These are phyloP conservation scores for Barnettozyma pratensis DNA, from an alignment of 805 yeast species.

Conservation along the genomic window DNA sequence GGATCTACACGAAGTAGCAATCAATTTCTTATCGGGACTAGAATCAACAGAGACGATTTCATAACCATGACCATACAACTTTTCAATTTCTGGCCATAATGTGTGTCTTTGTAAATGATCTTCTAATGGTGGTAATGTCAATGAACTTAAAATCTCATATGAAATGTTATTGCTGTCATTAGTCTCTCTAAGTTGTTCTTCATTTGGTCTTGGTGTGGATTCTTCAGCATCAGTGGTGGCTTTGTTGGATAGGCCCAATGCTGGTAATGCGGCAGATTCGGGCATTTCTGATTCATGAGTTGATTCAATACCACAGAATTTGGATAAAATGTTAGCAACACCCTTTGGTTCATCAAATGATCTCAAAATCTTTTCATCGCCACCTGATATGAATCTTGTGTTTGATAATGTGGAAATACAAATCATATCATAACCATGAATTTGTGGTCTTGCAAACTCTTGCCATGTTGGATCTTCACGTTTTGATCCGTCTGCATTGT, in stretches of 20 bases:
- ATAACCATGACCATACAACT: constrained; percentile 95
- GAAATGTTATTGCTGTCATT: constrained; percentile 34
- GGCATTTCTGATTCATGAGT: constrained; percentile 43
- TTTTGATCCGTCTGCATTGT: constrained; percentile 26
- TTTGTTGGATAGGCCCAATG: constrained; percentile 88
- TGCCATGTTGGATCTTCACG: constrained; percentile 53
- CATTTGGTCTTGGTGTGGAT: constrained; percentile 21
- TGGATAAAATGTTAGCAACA: constrained; percentile 56
- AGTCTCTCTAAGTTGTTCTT: constrained; percentile 27
- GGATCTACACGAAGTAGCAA: constrained; percentile 92
- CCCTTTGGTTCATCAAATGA: constrained; percentile 85
- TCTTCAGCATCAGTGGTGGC: constrained; percentile 51
- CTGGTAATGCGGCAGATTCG: constrained; percentile 87
- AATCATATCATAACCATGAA: constrained; percentile 96
- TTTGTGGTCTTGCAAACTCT: constrained; percentile 95
- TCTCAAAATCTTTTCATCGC: constrained; percentile 90
- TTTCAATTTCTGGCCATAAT: constrained; percentile 92
- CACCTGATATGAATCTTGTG: constrained; percentile 80
- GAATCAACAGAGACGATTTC: constrained; percentile 79
- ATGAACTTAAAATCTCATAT: constrained; percentile 40
- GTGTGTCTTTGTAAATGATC: constrained; percentile 89
- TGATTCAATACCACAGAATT: constrained; percentile 42
- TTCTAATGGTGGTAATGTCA: constrained; percentile 72
- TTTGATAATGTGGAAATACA: constrained; percentile 59
- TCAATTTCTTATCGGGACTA: constrained; percentile 52